phyloP scores from a whole-genome alignment of 306 rosid genomes.

The Pueraria montana region DNA sequence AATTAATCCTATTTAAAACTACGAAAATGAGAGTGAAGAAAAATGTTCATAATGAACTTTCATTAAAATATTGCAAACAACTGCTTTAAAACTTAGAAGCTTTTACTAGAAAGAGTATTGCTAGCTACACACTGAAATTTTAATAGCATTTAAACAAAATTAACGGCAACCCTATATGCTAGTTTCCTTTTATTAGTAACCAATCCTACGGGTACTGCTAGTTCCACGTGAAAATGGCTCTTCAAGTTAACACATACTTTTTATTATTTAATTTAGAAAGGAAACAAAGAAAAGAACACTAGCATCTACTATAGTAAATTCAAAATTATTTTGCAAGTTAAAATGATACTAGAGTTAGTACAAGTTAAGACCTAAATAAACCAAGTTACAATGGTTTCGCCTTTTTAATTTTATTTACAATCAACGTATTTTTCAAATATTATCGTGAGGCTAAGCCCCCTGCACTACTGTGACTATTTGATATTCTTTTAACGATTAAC shows the following conservation, averaged over 20 bases:
- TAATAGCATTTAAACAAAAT: neutral
- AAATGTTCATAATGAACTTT: neutral
- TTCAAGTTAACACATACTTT: neutral
- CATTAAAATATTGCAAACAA: neutral
- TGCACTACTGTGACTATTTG: too few relatives aligned
- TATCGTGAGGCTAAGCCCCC: neutral
- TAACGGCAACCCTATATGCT: neutral
- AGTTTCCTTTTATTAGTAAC: neutral
- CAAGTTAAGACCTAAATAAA: neutral
- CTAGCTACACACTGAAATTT: neutral
- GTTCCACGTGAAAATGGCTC: neutral
- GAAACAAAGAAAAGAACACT: neutral
- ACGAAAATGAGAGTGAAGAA: too few relatives aligned
- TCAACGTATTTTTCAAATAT: neutral
- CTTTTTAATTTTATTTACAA: too few relatives aligned
- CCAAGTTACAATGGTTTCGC: too few relatives aligned
- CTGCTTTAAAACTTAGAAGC: neutral
- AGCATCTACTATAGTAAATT: neutral
- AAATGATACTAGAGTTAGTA: neutral
- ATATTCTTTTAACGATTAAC: neutral
- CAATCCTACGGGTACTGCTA: neutral
- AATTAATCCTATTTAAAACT: too few relatives aligned
- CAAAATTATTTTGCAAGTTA: neutral
- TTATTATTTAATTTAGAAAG: neutral
- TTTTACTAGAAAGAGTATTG: neutral